Evolutionary conservation across 768 basidiomycete species (phyloP).

Genomic region (Lentinula boryana): DNA sequence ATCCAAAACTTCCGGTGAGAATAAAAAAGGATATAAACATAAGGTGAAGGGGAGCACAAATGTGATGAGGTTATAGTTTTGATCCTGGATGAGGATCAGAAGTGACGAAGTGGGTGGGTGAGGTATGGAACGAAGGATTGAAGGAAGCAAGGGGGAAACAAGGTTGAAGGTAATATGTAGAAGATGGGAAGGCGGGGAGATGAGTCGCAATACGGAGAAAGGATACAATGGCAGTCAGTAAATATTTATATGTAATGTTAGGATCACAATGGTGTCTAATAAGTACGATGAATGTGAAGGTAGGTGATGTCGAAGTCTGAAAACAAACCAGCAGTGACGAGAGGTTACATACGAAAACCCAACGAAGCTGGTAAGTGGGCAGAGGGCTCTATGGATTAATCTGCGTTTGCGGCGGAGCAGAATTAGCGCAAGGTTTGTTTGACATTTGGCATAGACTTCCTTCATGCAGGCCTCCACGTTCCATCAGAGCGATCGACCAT

Average conservation of each 20-base stretch:
- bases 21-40: conserved; percentile 4
- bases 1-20: not conserved
- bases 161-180: not conserved
- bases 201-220: not conserved
- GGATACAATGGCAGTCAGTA: conserved; percentile 1
- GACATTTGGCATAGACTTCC: not conserved
- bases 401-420: conserved; percentile 3
- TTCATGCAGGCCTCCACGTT: conserved; percentile 34
- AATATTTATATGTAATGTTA: conserved; percentile 4
- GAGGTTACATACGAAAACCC: not conserved
- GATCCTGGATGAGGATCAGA: not conserved
- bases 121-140: not conserved
- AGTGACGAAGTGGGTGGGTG: not conserved
- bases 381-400: not conserved
- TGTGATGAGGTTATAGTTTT: not conserved
- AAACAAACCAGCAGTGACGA: not conserved
- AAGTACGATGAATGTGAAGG: conserved; percentile 16
- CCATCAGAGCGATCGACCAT: conserved; percentile 35
- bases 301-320: not conserved
- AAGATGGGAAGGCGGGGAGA: not conserved
- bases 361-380: not conserved
- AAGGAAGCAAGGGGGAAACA: not conserved
- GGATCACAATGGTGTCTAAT: conserved; percentile 20
- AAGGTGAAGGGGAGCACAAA: not conserved
- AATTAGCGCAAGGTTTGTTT: not conserved